phyloP scores from a whole-genome alignment of 345 rosid species.

The Capsella bursapastoris region DNA sequence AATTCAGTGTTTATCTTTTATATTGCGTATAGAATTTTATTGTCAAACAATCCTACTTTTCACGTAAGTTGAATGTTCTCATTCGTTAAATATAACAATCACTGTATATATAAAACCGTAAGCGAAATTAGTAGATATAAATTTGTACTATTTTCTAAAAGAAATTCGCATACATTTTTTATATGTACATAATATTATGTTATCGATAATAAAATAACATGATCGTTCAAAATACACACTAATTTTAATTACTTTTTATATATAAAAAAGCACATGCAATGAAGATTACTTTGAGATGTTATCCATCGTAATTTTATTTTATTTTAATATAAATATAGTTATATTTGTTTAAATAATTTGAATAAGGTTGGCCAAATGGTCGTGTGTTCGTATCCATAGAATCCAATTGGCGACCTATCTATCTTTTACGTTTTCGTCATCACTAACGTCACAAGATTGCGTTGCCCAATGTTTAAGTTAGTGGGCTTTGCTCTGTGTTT shows the following conservation, averaged over 20 bases:
- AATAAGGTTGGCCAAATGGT: constrained; percentile 2
- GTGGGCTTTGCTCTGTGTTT: not conserved
- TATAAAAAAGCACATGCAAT: no score
- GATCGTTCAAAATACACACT: no score
- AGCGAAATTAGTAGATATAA: no score
- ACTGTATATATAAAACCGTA: not conserved
- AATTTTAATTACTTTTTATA: no score
- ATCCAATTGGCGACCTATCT: constrained; percentile 8
- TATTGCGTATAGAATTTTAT: not conserved
- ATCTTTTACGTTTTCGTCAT: constrained; percentile 31
- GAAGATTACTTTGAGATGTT: no score
- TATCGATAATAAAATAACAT: no score
- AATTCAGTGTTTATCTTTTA: not conserved
- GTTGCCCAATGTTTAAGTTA: constrained; percentile 2
- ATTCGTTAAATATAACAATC: not conserved
- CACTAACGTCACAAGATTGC: constrained; percentile 43
- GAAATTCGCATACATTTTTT: no score
- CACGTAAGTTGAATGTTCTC: constrained; percentile 25
- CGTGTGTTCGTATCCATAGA: constrained; percentile 22
- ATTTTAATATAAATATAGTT: no score
- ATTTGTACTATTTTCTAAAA: no score
- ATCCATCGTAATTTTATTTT: no score
- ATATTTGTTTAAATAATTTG: not conserved
- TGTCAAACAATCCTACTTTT: not conserved
- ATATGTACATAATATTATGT: no score